These are phyloP conservation scores for Kodamaea derodonti DNA, from an alignment of 1,139 yeast species.

Conservation along the genomic window DNA sequence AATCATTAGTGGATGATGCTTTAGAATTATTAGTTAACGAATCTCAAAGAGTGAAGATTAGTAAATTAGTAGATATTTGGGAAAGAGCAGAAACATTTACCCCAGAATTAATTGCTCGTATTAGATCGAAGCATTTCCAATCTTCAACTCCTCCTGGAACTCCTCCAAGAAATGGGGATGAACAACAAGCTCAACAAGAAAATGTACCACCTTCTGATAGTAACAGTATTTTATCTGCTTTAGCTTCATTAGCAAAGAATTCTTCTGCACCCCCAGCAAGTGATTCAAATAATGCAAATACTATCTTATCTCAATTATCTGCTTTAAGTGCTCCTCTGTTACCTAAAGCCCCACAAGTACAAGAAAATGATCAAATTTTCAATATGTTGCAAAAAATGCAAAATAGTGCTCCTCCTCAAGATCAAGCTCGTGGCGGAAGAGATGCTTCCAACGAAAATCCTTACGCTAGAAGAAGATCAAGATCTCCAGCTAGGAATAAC, in stretches of 20 bases:
- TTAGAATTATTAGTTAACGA: slow-evolving; percentile 48
- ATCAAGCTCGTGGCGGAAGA: slow-evolving; percentile 8
- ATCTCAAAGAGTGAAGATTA: slow-evolving; percentile 64
- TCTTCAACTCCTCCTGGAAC: slow-evolving; percentile 57
- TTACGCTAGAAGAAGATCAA: slow-evolving; percentile 52
- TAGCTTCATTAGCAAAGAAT: slow-evolving; percentile 50
- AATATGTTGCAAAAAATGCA: slow-evolving; percentile 47
- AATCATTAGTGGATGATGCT: slow-evolving; percentile 57
- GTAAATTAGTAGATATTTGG: slow-evolving; percentile 90
- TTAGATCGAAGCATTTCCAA: slow-evolving; percentile 59
- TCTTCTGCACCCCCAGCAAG: slow-evolving; percentile 10
- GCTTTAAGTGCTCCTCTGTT: slow-evolving; percentile 26
- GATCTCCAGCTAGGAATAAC: slow-evolving; percentile 44
- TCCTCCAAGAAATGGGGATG: slow-evolving; percentile 39
- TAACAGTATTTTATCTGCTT: slow-evolving; percentile 59
- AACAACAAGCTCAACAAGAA: slow-evolving; percentile 14
- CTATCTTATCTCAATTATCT: slow-evolving; percentile 43
- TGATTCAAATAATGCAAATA: slow-evolving; percentile 27
- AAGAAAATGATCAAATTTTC: slow-evolving; percentile 31
- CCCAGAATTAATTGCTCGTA: slow-evolving; percentile 47
- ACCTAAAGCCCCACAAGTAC: slow-evolving; percentile 12
- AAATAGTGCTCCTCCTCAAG: slow-evolving; percentile 11
- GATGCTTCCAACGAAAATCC: slow-evolving; percentile 17
- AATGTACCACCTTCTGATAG: slow-evolving; percentile 36
- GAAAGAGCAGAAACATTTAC: slow-evolving; percentile 78